phyloP scores from a whole-genome alignment of 1,284 basidiomycete species.

The Moesziomyces sp. region DNA sequence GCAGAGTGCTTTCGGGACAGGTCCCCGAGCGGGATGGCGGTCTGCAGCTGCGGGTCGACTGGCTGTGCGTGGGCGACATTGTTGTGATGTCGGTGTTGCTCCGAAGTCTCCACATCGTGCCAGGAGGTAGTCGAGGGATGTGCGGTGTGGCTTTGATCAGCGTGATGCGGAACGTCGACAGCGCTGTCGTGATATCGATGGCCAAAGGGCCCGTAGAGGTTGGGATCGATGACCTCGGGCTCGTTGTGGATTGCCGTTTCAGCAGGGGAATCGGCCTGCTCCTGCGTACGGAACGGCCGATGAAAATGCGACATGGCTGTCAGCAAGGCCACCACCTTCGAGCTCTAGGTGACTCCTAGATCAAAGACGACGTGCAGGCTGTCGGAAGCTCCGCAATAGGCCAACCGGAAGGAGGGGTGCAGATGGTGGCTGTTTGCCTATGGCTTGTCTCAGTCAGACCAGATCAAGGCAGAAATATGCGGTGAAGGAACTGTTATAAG shows the following conservation, averaged over 20 bases:
- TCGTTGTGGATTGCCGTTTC: constrained; percentile 2
- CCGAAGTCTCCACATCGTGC: constrained; percentile 38
- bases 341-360: not conserved
- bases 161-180: not conserved
- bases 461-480: no score
- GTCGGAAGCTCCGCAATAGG: not conserved
- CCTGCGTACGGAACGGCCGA: constrained; percentile 15
- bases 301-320: constrained; percentile 27
- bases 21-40: constrained; percentile 11
- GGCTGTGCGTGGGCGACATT: not conserved
- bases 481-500: not conserved
- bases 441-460: no score
- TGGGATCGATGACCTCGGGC: constrained; percentile 38
- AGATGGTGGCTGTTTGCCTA: not conserved
- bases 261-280: not conserved
- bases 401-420: not conserved
- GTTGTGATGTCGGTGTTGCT: constrained; percentile 18
- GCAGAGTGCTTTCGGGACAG: constrained; percentile 5
- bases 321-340: no score
- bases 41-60: constrained; percentile 11
- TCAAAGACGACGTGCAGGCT: not conserved
- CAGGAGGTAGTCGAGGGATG: constrained; percentile 9
- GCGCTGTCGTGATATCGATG: constrained; percentile 21
- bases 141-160: not conserved
- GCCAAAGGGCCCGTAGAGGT: constrained; percentile 46